Base-by-base conservation (phyloP, 2,329 filamentous ascomycete genomes). In the Sclerotinia minor region DNA sequence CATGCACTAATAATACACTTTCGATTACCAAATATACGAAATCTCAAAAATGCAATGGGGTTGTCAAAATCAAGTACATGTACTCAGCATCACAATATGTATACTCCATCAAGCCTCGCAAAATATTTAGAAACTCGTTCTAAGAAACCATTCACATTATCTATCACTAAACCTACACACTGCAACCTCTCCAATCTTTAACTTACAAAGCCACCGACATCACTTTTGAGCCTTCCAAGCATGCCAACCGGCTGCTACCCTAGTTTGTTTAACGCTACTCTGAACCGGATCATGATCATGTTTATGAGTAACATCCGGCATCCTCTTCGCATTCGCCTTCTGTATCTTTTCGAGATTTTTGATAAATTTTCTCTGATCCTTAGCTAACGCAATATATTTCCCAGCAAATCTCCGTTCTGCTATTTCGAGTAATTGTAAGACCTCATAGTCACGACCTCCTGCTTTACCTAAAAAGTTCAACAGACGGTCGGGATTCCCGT, bases 161-260 rank as follows among this genome's bases (percentile, higher is more conserved):
- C 15, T 11, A 7, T 50, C 32, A 50, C 4, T 50, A 26, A 19
- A 26, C 32, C 44, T 26, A 8, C 13, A 57, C 5, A 21, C 17
- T 21, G 13, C n/a, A 7, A 11, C 5, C 19, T 38, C 59, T 21
- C 15, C 9, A 9, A 11, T 8, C 11, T 49, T 19, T 35, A 3
- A 7, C 15, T 6, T 38, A 24, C 4, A 19, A 61, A 26, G 17
- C 21, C 21, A 8, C n/a, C 17, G 2, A 7, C 19, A 38, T 47
- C 38, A 63, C 32, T 50, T 50, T 26, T 63, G 59, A 26, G 59
- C 59, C 59, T 63, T 50, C 59, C 59, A 63, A 38, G 59, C 59
- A 17, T 41, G 59, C 59, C 59, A 63, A 24, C 59, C 59, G 11
- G 59, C 59, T 24, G 45, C 59, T 6, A 50, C 45, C 6, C 59